Evolutionary conservation across 2,329 filamentous ascomycete species (phyloP), one percentile per base, ranked within the genome.

Genomic region (Arthrobotrys megalospora): DNA sequence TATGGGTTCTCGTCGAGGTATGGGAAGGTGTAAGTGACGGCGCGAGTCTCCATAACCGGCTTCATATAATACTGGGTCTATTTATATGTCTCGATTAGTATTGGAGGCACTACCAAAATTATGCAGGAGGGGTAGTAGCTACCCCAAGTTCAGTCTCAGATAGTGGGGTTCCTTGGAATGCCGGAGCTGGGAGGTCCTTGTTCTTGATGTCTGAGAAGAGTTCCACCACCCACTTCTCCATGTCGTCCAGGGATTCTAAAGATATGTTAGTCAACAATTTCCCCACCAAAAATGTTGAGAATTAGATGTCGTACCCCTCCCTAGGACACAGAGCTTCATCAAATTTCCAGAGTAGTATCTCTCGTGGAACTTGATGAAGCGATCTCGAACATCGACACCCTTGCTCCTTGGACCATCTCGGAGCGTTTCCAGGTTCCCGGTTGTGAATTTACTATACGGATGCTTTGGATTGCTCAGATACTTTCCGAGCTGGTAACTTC

Each of bases 301-400:
- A 19, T n/a, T 19, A 34, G 48, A 41, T 64, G 21, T 28, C 52
- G 41, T 63, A 79, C 76, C 76, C 63, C 91, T 89, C 0, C 94
- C 94, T 21, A 97, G 85, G 3, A 97, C 90, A 43, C 94, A 93
- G 62, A 97, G 87, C 87, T 97, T 97, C 93, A 97, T 97, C 45
- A 91, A 89, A 83, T 97, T 97, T 75, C 94, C 93, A 0, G 94
- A 97, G 85, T 97, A 97, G 83, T 97, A 91, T 82, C 91, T 92
- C 80, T 90, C 89, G 83, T 97, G 93, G 82, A 97, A 97, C 80
- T 94, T 91, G 80, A 97, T 96, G 83, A 97, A 97, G 84, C 94
- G 94, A 81, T 93, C 91, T 60, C 94, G 89, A 28, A 97, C 92
- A 83, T 96, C 93, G 81, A 97, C 89, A 3, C 93, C 93, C 60